Evolutionary conservation across 75 land plant genomes (phyloP).

Genomic region (Cunninghamia lanceolata): DNA sequence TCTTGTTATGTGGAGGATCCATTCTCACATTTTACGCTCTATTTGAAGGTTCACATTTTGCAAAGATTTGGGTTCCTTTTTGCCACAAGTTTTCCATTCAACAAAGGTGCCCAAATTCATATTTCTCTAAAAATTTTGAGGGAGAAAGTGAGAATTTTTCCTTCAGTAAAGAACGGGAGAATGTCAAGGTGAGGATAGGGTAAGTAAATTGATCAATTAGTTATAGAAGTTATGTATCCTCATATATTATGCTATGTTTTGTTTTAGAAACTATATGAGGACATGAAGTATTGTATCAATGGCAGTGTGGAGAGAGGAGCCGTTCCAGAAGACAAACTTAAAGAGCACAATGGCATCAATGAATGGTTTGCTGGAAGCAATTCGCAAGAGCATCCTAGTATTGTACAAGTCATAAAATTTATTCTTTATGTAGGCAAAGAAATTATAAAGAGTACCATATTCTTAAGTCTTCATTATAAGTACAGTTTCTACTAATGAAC

Average conservation of each 20-base stretch:
- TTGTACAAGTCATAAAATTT: conserved; percentile 10
- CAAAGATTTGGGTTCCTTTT: conserved; percentile 54
- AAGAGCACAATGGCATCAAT: conserved; percentile 18
- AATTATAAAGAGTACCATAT: no score
- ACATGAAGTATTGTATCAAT: conserved; percentile 15
- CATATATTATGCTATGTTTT: background rate
- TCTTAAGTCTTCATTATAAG: background rate
- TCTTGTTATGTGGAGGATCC: conserved; percentile 58
- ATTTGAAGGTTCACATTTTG: conserved; percentile 43
- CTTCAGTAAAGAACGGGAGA: background rate
- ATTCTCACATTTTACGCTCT: conserved; percentile 58
- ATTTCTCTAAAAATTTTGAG: conserved; percentile 10
- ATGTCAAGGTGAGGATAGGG: conserved; percentile 23
- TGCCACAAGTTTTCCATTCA: conserved; percentile 42
- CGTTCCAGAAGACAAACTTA: conserved; percentile 15
- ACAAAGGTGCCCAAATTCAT: conserved; percentile 8
- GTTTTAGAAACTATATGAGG: conserved; percentile 14
- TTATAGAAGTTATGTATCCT: background rate
- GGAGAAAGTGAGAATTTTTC: background rate
- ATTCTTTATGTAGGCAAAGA: background rate
- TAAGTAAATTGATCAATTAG: background rate
- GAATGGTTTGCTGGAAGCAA: conserved; percentile 11
- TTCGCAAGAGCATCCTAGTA: conserved; percentile 16
- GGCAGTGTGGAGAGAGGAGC: background rate
- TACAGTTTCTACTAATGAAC: conserved; percentile 41